Base-by-base conservation (phyloP, 78 protist species). In the Dictyostelium purpureum region DNA sequence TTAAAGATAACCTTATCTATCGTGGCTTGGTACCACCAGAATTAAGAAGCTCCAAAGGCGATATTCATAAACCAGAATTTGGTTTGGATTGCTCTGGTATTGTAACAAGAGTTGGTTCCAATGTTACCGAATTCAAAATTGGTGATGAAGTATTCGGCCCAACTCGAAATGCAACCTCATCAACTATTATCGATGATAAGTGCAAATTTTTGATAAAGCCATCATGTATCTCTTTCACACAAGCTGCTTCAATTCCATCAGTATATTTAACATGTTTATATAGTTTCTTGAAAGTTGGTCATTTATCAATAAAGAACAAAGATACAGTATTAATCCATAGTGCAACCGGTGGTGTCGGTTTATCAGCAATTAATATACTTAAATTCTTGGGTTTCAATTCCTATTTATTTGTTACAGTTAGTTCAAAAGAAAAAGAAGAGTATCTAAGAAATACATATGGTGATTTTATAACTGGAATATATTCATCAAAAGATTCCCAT, bases 341-440 rank as follows among this genome's bases (percentile, higher is more conserved):
- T 0, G 96, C 96, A 51, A 81, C 91, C 0, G 97, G 97, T 37
- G 97, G 97, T 42, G 95, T 96, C 49, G 97, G 97, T 56, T 0
- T 96, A 28, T 92, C 97, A 3, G 95, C 96, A 2, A 57, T 96
- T 28, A 79, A 96, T 43, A 76, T 96, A 28, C 88, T 87, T n/a
- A 94, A 90, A 76, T 80, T 35, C 52, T 66, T 66, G n/a, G 97
- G 97, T 11, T 24, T 43, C 11, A 96, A 96, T 16, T 54, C 57
- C 14, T 45, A 47, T 47, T 26, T 73, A 3, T 77, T 88, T 33
- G 87, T 76, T 0, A 71, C 89, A 16, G 43, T 69, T 35, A 67
- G 88, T 40, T 42, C 81, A 12, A 65, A 77, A 2, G 85, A 79
- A 38, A 76, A 76, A 4, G 45, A 47, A 26, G 70, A 77, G 6